Base-by-base conservation (phyloP, 225 moss, liverwort and hornwort genomes). In the Bryoerythrophyllum caledonicum region DNA sequence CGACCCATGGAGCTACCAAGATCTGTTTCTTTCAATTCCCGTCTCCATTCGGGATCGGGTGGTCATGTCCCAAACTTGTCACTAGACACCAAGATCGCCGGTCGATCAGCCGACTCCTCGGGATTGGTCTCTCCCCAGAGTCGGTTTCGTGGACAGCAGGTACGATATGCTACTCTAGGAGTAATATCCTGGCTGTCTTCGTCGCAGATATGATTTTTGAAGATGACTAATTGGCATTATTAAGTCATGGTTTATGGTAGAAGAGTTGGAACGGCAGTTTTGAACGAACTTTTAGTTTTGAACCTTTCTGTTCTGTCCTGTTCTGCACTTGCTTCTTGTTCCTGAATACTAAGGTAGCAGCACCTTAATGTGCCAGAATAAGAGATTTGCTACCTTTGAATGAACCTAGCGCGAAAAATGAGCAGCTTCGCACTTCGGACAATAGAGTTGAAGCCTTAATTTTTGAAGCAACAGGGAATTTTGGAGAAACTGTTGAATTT, bases 111-210 rank as follows among this genome's bases (percentile, higher is more conserved):
- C 34, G 94, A 94, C 62, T 94, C 91, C 73, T 94, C 89, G 54
- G 80, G 89, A 71, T 80, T 91, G 70, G 75, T 86, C 41, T 94
- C 97, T 23, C 90, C 91, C 69, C 87, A 88, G 63, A 92, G 91
- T 79, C 91, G 90, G 24, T 84, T 84, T 70, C 83, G 84, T 70
- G 67, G 76, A 73, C 82, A 88, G 53, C 96, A 94, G 96, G 96
- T 85, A 74, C 41, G 20, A 40, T 40, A 16, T 53, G 38, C 6
- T 63, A 12, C 34, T 32, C 7, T 15, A 27, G 16, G 46, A 58
- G 60, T 52, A 43, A 3, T 43, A 17, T 13, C 46, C 54, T 60
- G 26, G 71, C 60, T 70, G 65, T 15, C 28, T 17, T 60, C 25
- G 58, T 37, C 38, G 37, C 38, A 32, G 35, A 14, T 51, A n/a